These are phyloP conservation scores for Meredithiella fracta DNA, from an alignment of 2,329 filamentous ascomycete genomes.

Conservation along the genomic window DNA sequence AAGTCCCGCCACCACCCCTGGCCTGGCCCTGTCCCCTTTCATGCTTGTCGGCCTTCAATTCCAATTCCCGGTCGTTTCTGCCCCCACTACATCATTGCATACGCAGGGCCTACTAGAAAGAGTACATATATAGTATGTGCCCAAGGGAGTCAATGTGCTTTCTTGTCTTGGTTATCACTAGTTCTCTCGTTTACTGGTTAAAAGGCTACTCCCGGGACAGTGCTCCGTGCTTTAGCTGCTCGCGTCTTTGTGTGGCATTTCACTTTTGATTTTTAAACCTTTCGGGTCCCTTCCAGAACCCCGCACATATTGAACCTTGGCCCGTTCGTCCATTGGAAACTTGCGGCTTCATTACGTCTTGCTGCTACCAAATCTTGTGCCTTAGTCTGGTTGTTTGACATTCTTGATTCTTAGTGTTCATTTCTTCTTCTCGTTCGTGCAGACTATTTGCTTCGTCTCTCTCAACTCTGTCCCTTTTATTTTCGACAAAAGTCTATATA, in stretches of 20 bases:
- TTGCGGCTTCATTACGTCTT: background rate
- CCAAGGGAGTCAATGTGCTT: background rate
- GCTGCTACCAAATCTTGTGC: background rate
- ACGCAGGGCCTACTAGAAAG: background rate
- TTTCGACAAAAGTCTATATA: background rate
- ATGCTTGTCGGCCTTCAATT: background rate
- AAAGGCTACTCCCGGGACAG: background rate
- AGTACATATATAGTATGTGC: background rate
- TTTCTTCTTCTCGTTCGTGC: background rate
- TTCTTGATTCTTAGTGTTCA: background rate
- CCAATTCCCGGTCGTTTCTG: background rate
- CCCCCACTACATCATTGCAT: background rate
- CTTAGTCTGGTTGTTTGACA: background rate
- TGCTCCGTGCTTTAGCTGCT: background rate
- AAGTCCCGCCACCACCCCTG: conserved; percentile 1
- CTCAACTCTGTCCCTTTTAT: background rate
- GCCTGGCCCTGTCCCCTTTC: background rate
- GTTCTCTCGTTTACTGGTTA: background rate
- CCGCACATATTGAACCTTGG: background rate
- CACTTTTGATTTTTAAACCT: background rate
- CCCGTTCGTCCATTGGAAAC: background rate
- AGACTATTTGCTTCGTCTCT: background rate
- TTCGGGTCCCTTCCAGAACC: conserved; percentile 9
- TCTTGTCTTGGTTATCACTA: background rate
- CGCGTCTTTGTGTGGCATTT: background rate